phyloP scores from a whole-genome alignment of 306 rosid genomes.

The Sphenostylis stenocarpa region DNA sequence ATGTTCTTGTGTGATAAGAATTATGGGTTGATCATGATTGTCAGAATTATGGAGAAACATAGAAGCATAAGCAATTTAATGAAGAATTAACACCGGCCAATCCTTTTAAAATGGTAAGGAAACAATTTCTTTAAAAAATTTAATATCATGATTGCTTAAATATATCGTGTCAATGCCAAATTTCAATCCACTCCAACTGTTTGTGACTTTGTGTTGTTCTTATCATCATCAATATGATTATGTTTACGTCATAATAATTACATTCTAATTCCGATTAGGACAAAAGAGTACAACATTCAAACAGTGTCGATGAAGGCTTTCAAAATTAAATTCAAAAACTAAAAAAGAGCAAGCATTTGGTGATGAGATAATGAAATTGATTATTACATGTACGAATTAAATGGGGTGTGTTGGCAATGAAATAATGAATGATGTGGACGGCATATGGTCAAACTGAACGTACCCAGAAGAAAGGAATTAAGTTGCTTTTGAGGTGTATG shows the following conservation, averaged over 20 bases:
- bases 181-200: not conserved
- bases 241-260: not conserved
- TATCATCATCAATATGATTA: not conserved
- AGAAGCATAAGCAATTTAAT: not conserved
- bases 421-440: constrained; percentile 7
- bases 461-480: not conserved
- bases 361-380: not conserved
- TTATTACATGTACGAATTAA: constrained; percentile 17
- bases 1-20: not conserved
- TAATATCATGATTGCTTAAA: constrained; percentile 3
- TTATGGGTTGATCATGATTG: too few species aligned
- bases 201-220: not conserved
- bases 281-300: constrained; percentile 4
- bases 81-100: not conserved
- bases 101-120: not conserved
- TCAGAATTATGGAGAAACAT: not conserved
- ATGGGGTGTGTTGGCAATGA: not conserved
- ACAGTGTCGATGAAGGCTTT: not conserved
- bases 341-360: not conserved
- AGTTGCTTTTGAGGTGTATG: not conserved
- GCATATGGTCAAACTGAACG: constrained; percentile 8
- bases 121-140: not conserved
- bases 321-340: not conserved
- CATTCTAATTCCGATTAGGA: not conserved
- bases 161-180: not conserved